Evolutionary conservation across 805 yeast species (phyloP).

Genomic region (Pichia scutulata): DNA sequence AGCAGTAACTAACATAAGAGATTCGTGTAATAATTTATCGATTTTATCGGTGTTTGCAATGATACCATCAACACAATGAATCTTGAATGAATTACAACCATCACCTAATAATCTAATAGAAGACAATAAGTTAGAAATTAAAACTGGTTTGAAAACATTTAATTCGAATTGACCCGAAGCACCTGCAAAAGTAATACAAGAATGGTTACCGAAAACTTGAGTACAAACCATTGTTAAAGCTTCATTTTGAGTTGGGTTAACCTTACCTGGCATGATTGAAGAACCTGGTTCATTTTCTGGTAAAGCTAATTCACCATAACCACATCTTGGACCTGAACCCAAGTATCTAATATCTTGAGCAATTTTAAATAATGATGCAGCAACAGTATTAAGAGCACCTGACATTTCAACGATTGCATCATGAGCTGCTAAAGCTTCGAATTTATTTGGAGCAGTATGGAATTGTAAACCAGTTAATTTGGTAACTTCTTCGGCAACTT

Average conservation of each 20-base stretch:
- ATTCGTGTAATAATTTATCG: conserved; percentile 80
- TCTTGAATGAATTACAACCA: conserved; percentile 82
- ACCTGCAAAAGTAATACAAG: conserved; percentile 94
- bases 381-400: conserved; percentile 94
- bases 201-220: conserved; percentile 95
- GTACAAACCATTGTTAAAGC: conserved; percentile 97
- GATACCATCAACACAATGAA: conserved; percentile 93
- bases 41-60: conserved; percentile 83
- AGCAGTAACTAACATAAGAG: conserved; percentile 97
- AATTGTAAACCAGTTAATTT: conserved; percentile 83
- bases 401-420: conserved; percentile 97
- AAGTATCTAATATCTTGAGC: conserved; percentile 97
- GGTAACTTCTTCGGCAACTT: conserved; percentile 80
- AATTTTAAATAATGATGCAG: conserved; percentile 88
- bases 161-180: conserved; percentile 98
- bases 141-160: conserved; percentile 95
- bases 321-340: conserved; percentile 99
- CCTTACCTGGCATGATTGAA: conserved; percentile 99
- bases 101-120: conserved; percentile 87
- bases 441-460: conserved; percentile 95
- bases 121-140: conserved; percentile 83
- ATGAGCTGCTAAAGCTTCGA: conserved; percentile 98
- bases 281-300: conserved; percentile 99
- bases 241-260: conserved; percentile 98
- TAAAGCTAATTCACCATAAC: conserved; percentile 89